These are phyloP conservation scores for Colletotrichum melonis DNA, from an alignment of 2,329 filamentous ascomycete species.

Conservation along the genomic window DNA sequence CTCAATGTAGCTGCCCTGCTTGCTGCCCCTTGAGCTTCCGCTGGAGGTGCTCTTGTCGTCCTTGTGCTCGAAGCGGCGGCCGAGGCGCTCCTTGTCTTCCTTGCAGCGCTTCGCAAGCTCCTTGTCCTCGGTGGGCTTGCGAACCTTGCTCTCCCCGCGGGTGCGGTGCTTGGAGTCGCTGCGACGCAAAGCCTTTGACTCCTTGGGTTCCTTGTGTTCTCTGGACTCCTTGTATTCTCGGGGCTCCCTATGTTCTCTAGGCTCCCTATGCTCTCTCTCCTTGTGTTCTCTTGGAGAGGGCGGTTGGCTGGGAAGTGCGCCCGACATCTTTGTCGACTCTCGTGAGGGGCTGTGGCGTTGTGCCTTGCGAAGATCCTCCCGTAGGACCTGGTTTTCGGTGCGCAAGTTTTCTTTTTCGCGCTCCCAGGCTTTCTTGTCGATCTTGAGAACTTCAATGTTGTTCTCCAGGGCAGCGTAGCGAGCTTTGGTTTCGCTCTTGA, in stretches of 20 bases:
- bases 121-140: constrained; percentile 39
- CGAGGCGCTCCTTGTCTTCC: constrained; percentile 50
- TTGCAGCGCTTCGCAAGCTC: constrained; percentile 39
- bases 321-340: constrained; percentile 40
- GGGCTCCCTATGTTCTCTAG: neutral
- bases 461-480: constrained; percentile 38
- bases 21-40: constrained; percentile 36
- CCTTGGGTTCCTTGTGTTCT: constrained; percentile 37
- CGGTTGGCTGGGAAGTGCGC: constrained; percentile 41
- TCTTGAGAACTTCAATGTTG: constrained; percentile 45
- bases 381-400: constrained; percentile 40
- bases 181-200: constrained; percentile 23
- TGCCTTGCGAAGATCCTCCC: constrained; percentile 24
- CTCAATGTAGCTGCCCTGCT: constrained; percentile 43
- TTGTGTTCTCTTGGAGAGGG: constrained; percentile 27
- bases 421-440: constrained; percentile 44
- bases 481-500: constrained; percentile 39
- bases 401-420: constrained; percentile 43
- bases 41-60: constrained; percentile 42
- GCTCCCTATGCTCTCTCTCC: too few relatives aligned
- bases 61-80: constrained; percentile 48
- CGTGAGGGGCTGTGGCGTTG: constrained; percentile 20
- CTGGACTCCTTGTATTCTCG: neutral
- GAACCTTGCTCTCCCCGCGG: constrained; percentile 43
- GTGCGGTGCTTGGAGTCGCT: constrained; percentile 39